Evolutionary conservation across 2,329 filamentous ascomycete genomes (phyloP).

Genomic region (Aplosporella prunicola): DNA sequence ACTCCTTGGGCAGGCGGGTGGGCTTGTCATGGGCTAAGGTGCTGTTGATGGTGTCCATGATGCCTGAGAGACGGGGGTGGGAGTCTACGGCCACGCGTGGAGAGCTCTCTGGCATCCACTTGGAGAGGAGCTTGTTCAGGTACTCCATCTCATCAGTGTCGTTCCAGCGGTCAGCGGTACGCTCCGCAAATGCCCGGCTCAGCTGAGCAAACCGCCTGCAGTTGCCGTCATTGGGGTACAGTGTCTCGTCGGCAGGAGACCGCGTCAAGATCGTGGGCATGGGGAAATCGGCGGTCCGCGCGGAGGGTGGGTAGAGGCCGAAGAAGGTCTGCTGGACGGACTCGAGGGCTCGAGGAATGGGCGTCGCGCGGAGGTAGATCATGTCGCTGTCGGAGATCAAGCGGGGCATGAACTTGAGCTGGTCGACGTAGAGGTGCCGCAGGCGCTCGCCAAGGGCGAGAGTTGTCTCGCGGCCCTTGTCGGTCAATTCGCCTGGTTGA

Average conservation of each 20-base stretch:
- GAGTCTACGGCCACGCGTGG: constrained; percentile 71
- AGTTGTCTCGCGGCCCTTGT: constrained; percentile 41
- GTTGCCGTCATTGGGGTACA: constrained; percentile 41
- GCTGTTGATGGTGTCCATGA: constrained; percentile 91
- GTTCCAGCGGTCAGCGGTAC: constrained; percentile 40
- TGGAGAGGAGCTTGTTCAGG: constrained; percentile 64
- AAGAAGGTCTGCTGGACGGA: constrained; percentile 42
- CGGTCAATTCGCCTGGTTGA: constrained; percentile 41
- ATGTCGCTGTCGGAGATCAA: constrained; percentile 33
- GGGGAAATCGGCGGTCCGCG: constrained; percentile 33
- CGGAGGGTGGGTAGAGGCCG: constrained; percentile 38
- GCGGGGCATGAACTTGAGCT: constrained; percentile 39
- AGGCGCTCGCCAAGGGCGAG: constrained; percentile 39
- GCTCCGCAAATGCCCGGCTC: constrained; percentile 38
- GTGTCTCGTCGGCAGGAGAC: constrained; percentile 38
- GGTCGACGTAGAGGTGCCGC: constrained; percentile 41
- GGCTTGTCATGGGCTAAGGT: constrained; percentile 74
- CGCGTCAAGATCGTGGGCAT: constrained; percentile 37
- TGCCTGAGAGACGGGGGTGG: constrained; percentile 72
- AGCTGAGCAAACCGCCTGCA: constrained; percentile 41
- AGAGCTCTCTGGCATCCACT: constrained; percentile 68
- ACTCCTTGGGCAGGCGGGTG: constrained; percentile 71
- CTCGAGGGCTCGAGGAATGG: constrained; percentile 41
- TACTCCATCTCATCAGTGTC: constrained; percentile 71
- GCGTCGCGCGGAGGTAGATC: constrained; percentile 40